Base-by-base conservation (phyloP, 768 basidiomycete genomes). In the Leccinum subtestaceum region DNA sequence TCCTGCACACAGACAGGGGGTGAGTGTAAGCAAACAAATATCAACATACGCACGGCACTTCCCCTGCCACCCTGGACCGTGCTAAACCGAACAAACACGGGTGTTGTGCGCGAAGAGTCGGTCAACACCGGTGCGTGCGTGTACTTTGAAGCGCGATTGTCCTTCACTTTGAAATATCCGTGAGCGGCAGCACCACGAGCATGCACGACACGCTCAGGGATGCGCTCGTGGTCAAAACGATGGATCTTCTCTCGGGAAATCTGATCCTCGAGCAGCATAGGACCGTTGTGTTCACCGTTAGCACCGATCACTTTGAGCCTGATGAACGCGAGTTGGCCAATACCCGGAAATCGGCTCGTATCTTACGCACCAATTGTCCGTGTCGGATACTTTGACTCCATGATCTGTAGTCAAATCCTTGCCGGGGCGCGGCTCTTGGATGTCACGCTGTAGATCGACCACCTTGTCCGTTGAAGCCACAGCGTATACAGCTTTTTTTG, bases 141-240 rank as follows among this genome's bases (percentile, higher is more conserved):
- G 70, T 87, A 85, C 63, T 90, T 87, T 3, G 83, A 80, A 47
- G 93, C 85, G 11, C 82, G 74, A 57, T 84, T 77, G 70, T 91
- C 85, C 53, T 77, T 81, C 4, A 89, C 84, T 71, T 82, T 86
- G 81, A 96, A 95, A 66, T 86, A 81, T 4, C 93, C 93, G 69
- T 93, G 92, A 12, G 91, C 92, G 53, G 83, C 89, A 29, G 83
- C 68, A n/a, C 88, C 89, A 13, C 89, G 84, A 49, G 89, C 86
- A 67, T 81, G 80, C 8, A 88, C 87, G 10, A 88, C 85, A 48
- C 91, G 89, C 77, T 93, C 93, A 0, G 93, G 93, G 55, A 95
- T 94, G 43, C 91, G 88, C 70, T 95, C 92, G 67, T 93, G 91
- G 68, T 93, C 91, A 66, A 93, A 94, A 13, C 86, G 81, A 55